Conservation (phyloP, 1,284 basidiomycete genomes). For the Pascua guehoae region DNA sequence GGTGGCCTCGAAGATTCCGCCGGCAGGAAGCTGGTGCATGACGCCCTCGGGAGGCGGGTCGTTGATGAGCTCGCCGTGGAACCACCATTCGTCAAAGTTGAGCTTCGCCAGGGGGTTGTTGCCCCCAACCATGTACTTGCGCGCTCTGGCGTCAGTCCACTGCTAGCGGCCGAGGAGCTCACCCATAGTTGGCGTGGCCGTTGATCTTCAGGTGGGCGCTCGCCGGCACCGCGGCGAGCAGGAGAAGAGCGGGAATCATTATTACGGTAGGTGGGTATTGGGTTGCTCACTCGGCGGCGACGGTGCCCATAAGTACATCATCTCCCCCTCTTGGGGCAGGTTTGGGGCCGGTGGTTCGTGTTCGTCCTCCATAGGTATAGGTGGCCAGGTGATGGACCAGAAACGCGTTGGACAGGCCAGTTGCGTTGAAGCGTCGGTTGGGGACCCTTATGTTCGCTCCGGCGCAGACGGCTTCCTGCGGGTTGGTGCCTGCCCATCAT, state of each 20-base stretch:
- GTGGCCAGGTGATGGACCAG: too few relatives aligned
- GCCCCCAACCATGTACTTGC: constrained; percentile 51
- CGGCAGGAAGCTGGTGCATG: constrained; percentile 40
- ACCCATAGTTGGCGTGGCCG: constrained; percentile 44
- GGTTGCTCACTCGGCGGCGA: too few relatives aligned
- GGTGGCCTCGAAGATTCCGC: constrained; percentile 29
- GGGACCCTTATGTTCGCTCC: too few relatives aligned
- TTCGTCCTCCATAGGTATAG: too few relatives aligned
- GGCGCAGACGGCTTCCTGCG: too few relatives aligned
- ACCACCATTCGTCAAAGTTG: constrained; percentile 63
- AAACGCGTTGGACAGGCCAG: too few relatives aligned
- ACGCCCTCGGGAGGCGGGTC: constrained; percentile 33
- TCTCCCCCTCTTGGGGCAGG: too few relatives aligned
- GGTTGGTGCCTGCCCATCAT: too few relatives aligned
- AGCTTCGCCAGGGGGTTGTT: constrained; percentile 54
- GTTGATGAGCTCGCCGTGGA: constrained; percentile 48
- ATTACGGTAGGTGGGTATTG: too few relatives aligned
- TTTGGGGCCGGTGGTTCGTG: too few relatives aligned
- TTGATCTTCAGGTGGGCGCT: constrained; percentile 38
- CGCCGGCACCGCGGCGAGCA: constrained; percentile 7
- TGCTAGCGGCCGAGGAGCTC: constrained; percentile 8
- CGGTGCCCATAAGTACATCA: too few relatives aligned
- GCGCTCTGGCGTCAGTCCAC: constrained; percentile 30
- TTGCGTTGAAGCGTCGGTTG: too few relatives aligned
- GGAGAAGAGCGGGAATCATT: background rate